These are phyloP conservation scores for Nicotiana attenuata DNA, from an alignment of 257 asterid species.

Conservation along the genomic window DNA sequence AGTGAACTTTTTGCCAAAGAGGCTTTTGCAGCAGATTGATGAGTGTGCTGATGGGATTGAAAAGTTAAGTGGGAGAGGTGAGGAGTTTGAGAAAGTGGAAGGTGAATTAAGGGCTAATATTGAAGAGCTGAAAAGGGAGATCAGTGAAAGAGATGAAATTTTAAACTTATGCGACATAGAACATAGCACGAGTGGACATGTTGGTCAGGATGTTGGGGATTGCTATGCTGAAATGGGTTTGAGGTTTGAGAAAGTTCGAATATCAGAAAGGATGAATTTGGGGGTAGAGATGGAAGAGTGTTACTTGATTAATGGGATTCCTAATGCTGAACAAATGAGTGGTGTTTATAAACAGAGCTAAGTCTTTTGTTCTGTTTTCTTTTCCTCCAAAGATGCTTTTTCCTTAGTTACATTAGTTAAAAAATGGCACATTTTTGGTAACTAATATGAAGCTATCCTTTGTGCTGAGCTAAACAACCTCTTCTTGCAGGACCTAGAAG, in stretches of 20 bases:
- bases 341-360: conserved; percentile 21
- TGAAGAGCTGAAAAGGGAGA: conserved; percentile 80
- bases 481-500: too few species aligned
- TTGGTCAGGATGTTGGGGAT: conserved; percentile 25
- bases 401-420: too few species aligned
- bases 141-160: conserved; percentile 85
- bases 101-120: conserved; percentile 55
- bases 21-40: conserved; percentile 78
- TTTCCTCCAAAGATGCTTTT: too few species aligned
- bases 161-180: conserved; percentile 53
- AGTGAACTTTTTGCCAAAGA: conserved; percentile 20
- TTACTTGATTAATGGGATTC: conserved; percentile 36
- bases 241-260: conserved; percentile 59
- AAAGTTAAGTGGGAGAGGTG: conserved; percentile 57
- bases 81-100: conserved; percentile 63
- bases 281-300: conserved; percentile 42
- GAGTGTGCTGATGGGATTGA: conserved; percentile 59
- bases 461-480: too few species aligned
- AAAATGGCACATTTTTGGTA: too few species aligned
- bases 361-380: too few species aligned
- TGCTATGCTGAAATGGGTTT: conserved; percentile 46
- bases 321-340: conserved; percentile 42
- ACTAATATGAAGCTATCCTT: too few species aligned
- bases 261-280: conserved; percentile 40
- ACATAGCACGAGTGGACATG: conserved; percentile 13